phyloP scores from a whole-genome alignment of 2,329 filamentous ascomycete species.

The Akanthomyces lecanii region DNA sequence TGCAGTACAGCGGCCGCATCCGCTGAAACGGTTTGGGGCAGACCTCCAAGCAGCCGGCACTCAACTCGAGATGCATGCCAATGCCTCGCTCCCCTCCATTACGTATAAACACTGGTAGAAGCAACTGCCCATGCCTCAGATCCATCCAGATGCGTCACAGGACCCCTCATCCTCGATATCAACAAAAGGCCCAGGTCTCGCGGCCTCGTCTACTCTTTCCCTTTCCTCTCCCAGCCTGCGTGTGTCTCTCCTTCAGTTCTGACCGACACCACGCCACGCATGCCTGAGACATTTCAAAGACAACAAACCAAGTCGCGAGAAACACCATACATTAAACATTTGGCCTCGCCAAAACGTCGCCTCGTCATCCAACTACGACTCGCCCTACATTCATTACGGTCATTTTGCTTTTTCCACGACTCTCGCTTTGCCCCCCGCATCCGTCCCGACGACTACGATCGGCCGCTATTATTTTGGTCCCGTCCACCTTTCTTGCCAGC shows the following conservation, averaged over 20 bases:
- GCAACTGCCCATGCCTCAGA: neutral
- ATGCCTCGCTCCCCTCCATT: neutral
- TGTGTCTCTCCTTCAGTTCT: neutral
- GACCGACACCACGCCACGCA: constrained; percentile 4
- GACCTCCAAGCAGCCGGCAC: neutral
- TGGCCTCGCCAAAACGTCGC: neutral
- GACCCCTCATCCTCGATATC: neutral
- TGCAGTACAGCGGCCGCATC: neutral
- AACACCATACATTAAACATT: neutral
- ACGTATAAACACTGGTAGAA: neutral
- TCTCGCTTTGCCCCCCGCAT: neutral
- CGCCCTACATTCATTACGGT: neutral
- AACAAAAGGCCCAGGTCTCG: neutral
- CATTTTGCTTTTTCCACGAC: constrained; percentile 1
- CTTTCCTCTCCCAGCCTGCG: neutral
- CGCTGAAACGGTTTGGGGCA: neutral
- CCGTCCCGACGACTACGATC: neutral
- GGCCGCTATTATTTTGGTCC: neutral
- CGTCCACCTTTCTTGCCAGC: neutral
- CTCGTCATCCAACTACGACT: neutral
- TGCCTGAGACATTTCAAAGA: constrained; percentile 13
- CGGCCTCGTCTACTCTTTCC: neutral
- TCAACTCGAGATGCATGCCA: too few species aligned
- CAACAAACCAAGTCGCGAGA: constrained; percentile 14
- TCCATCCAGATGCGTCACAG: neutral